These are phyloP conservation scores for Cladorrhinum sp. DNA, from an alignment of 2,329 filamentous ascomycete species.

Conservation along the genomic window DNA sequence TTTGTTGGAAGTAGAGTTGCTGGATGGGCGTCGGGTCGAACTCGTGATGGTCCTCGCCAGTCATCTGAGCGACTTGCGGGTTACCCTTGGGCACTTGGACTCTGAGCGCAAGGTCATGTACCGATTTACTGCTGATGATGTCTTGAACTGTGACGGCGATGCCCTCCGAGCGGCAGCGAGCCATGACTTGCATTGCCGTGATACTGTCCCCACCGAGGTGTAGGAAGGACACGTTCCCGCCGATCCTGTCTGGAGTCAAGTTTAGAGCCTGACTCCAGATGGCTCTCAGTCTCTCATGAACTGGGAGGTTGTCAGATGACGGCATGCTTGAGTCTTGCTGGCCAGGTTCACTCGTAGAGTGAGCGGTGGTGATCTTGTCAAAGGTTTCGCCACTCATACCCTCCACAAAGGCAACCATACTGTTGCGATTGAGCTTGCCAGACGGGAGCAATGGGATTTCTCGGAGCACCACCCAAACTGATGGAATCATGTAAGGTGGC, in stretches of 20 bases:
- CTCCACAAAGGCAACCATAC: constrained; percentile 42
- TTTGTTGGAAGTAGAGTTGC: constrained; percentile 39
- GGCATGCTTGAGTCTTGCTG: constrained; percentile 18
- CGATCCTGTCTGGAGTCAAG: constrained; percentile 29
- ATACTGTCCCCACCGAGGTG: constrained; percentile 44
- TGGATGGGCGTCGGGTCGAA: constrained; percentile 47
- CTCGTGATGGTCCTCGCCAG: constrained; percentile 29
- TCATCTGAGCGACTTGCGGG: neutral
- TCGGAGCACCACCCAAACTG: constrained; percentile 29
- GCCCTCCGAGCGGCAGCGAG: constrained; percentile 33
- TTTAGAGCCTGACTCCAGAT: constrained; percentile 43
- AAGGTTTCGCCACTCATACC: constrained; percentile 36
- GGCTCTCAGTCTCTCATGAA: constrained; percentile 22
- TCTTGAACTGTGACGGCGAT: constrained; percentile 34
- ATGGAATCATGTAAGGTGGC: constrained; percentile 37
- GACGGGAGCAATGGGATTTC: constrained; percentile 30
- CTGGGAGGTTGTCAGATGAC: neutral
- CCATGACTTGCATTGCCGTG: constrained; percentile 39
- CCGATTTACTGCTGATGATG: constrained; percentile 32
- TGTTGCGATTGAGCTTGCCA: constrained; percentile 33
- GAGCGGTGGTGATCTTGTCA: constrained; percentile 33
- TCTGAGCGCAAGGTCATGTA: constrained; percentile 29
- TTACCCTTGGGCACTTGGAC: neutral
- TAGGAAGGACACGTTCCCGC: constrained; percentile 36
- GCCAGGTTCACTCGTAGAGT: constrained; percentile 29